Conservation (phyloP, 164 flowering plant genomes). For the Piper betle region DNA sequence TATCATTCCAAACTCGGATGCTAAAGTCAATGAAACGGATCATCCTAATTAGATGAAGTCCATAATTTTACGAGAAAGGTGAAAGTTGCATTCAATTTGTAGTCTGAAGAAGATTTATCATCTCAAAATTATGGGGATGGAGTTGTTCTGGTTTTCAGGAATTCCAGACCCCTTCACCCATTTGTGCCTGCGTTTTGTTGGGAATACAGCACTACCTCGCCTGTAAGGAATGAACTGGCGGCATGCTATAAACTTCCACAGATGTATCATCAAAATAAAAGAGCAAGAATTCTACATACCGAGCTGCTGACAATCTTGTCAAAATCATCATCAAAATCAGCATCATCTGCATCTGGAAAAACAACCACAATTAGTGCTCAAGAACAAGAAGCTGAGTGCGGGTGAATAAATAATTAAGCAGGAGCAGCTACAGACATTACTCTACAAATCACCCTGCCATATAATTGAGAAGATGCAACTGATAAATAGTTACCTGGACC, state of each 20-base stretch:
- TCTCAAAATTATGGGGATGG: too few relatives aligned
- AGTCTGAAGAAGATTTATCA: too few relatives aligned
- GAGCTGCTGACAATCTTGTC: conserved; percentile 63
- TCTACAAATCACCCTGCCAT: not conserved
- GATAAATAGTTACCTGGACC: conserved; percentile 41
- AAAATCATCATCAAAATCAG: conserved; percentile 73
- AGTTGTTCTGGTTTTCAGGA: too few relatives aligned
- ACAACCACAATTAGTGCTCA: not conserved
- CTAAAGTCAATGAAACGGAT: too few relatives aligned
- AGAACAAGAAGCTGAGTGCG: not conserved
- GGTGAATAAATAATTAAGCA: not conserved
- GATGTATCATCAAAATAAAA: not conserved
- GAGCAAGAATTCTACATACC: conserved; percentile 28
- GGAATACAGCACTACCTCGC: not conserved
- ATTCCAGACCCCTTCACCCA: not conserved
- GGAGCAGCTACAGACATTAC: not conserved
- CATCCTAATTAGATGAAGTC: too few relatives aligned
- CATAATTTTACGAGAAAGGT: too few relatives aligned
- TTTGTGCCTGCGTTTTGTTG: not conserved
- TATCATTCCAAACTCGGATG: too few relatives aligned
- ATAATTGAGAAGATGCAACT: not conserved
- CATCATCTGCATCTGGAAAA: conserved; percentile 30
- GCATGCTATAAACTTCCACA: not conserved
- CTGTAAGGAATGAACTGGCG: not conserved
- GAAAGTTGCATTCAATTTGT: too few relatives aligned